Conservation (phyloP, 495 filamentous ascomycete species). For the Eremomyces bilateralis region DNA sequence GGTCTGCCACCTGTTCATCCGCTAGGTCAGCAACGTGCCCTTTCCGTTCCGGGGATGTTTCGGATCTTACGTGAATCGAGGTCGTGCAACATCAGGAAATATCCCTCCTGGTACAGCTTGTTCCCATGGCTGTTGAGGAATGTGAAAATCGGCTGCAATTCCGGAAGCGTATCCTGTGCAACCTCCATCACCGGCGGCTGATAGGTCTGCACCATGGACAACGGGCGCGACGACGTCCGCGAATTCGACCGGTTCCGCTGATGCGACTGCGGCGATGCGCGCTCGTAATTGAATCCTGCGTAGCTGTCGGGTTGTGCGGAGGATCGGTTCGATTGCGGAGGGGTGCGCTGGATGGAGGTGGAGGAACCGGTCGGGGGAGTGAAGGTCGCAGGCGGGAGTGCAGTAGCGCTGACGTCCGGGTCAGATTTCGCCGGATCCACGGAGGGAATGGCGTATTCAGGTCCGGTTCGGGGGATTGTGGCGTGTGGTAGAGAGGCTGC, state of each 20-base stretch:
- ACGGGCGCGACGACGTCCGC: slow-evolving; percentile 29
- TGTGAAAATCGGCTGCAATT: slow-evolving; percentile 83
- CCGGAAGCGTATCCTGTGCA: slow-evolving; percentile 63
- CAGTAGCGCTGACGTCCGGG: too few species aligned
- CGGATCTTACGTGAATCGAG: slow-evolving; percentile 55
- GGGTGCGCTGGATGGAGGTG: too few species aligned
- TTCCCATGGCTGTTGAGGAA: slow-evolving; percentile 89
- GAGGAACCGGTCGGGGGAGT: slow-evolving; percentile 5
- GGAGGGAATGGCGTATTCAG: too few species aligned
- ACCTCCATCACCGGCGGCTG: slow-evolving; percentile 78
- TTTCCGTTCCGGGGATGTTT: neutral
- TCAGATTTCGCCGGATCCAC: too few species aligned
- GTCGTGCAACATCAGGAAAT: slow-evolving; percentile 90
- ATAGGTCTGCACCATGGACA: slow-evolving; percentile 53
- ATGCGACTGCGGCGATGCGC: too few species aligned
- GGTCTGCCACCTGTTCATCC: slow-evolving; percentile 52
- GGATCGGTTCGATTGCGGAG: too few species aligned
- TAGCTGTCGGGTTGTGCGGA: slow-evolving; percentile 8
- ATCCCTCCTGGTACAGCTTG: slow-evolving; percentile 93
- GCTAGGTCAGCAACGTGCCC: slow-evolving; percentile 15
- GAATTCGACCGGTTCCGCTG: slow-evolving; percentile 17
- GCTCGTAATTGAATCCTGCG: slow-evolving; percentile 5
- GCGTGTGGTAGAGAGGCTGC: too few species aligned
- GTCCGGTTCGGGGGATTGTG: too few species aligned
- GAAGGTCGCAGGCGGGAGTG: too few species aligned